Percentiles rank a stretch among this genome's conserved stretches.
Conservation (phyloP, 2,329 filamentous ascomycete species). For the Orbilia quercus region DNA sequence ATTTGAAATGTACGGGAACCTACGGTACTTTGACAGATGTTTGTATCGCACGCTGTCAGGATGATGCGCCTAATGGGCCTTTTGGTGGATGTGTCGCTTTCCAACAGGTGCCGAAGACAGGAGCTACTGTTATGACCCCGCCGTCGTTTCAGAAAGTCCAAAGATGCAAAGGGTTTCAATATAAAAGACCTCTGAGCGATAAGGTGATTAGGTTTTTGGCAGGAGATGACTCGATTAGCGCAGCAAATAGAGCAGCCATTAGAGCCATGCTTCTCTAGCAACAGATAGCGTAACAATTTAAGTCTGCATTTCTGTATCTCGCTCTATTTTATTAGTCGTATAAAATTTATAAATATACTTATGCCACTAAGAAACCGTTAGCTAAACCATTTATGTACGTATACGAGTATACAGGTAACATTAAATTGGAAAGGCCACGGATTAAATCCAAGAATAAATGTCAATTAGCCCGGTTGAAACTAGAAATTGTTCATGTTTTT, state of each 20-base stretch:
- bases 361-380: too few relatives aligned
- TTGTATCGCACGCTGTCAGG: slow-evolving; percentile 8
- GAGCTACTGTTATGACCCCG: background rate
- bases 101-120: slow-evolving; percentile 9
- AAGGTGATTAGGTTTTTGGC: slow-evolving; percentile 18
- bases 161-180: slow-evolving; percentile 21
- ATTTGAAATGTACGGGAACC: slow-evolving; percentile 18
- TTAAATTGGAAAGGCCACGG: too few relatives aligned
- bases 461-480: too few relatives aligned
- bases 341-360: too few relatives aligned
- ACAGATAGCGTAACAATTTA: background rate
- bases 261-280: slow-evolving; percentile 7
- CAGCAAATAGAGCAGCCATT: background rate
- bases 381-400: too few relatives aligned
- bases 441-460: too few relatives aligned
- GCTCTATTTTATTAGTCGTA: too few relatives aligned
- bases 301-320: too few relatives aligned
- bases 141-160: slow-evolving; percentile 3
- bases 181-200: slow-evolving; percentile 14
- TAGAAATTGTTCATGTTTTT: too few relatives aligned
- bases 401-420: too few relatives aligned
- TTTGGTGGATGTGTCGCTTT: slow-evolving; percentile 30
- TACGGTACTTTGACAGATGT: slow-evolving; percentile 2
- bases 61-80: slow-evolving; percentile 18
- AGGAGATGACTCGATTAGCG: background rate